A percentile compares a stretch with the other conserved stretches of the same genome.
Conservation (phyloP, 768 basidiomycete genomes). For the Symmetrospora coprosmae region DNA sequence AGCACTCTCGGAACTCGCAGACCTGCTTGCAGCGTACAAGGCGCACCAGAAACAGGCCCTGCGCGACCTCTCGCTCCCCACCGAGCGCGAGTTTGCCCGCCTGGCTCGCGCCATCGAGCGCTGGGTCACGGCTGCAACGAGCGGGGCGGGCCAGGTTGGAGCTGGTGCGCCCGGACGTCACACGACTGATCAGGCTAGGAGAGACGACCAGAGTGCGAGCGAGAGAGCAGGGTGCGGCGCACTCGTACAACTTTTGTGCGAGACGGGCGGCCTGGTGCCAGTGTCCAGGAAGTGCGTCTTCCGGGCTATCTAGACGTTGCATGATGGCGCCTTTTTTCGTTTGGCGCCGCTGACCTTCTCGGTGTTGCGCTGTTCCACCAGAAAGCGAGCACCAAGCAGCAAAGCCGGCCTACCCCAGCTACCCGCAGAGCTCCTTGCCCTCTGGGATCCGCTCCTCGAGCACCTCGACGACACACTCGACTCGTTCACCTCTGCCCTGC, state of each 20-base stretch:
- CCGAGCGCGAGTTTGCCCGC: constrained; percentile 44
- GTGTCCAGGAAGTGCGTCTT: constrained; percentile 64
- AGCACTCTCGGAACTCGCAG: constrained; percentile 44
- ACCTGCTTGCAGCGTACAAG: constrained; percentile 64
- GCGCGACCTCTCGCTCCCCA: constrained; percentile 48
- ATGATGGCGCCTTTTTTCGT: too few relatives aligned
- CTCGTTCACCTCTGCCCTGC: neutral
- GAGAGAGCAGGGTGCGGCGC: constrained; percentile 49
- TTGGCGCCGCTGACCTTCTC: too few relatives aligned
- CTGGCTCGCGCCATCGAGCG: constrained; percentile 54
- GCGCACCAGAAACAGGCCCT: constrained; percentile 48
- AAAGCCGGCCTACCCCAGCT: constrained; percentile 24
- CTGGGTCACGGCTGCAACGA: constrained; percentile 48
- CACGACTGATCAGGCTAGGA: neutral
- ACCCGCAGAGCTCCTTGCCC: constrained; percentile 25
- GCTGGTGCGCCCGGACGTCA: constrained; percentile 22
- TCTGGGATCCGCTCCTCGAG: constrained; percentile 33
- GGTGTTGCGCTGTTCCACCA: too few relatives aligned
- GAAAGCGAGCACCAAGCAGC: constrained; percentile 29
- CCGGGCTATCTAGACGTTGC: too few relatives aligned
- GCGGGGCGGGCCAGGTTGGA: constrained; percentile 33
- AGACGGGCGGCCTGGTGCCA: constrained; percentile 64
- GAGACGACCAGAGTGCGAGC: too few relatives aligned
- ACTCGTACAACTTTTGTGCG: constrained; percentile 54
- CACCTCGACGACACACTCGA: constrained; percentile 23